These are phyloP conservation scores for Starmerella bombicola DNA, from an alignment of 805 yeast genomes.

Conservation along the genomic window DNA sequence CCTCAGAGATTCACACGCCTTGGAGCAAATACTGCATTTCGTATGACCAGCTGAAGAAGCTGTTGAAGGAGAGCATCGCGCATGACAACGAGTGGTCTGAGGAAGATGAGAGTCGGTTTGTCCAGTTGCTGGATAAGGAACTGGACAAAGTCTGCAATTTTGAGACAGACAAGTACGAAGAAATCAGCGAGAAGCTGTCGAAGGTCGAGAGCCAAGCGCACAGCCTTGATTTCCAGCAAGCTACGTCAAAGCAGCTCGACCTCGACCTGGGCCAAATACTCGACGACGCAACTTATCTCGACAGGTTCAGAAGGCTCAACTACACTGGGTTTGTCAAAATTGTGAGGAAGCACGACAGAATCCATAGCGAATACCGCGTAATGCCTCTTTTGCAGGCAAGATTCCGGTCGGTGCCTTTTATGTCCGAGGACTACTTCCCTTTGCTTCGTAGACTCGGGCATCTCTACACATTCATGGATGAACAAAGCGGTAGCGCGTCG, in stretches of 20 bases:
- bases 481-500: constrained; percentile 39
- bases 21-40: constrained; percentile 87
- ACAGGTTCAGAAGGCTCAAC: constrained; percentile 79
- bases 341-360: constrained; percentile 89
- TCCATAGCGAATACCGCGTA: constrained; percentile 80
- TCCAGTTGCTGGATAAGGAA: constrained; percentile 63
- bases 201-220: constrained; percentile 50
- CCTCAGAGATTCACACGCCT: constrained; percentile 70
- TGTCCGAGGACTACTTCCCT: constrained; percentile 90
- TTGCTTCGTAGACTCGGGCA: constrained; percentile 64
- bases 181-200: constrained; percentile 51
- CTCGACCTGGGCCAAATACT: constrained; percentile 59
- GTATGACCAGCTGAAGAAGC: constrained; percentile 79
- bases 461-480: constrained; percentile 69
- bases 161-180: constrained; percentile 58
- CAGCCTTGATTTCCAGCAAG: constrained; percentile 23
- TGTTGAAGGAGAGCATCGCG: constrained; percentile 45
- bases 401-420: constrained; percentile 76
- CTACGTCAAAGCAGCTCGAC: constrained; percentile 43
- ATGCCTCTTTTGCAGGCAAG: constrained; percentile 81
- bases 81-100: constrained; percentile 57
- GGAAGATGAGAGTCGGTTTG: constrained; percentile 69
- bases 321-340: constrained; percentile 91
- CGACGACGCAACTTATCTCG: constrained; percentile 68
- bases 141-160: constrained; percentile 87